phyloP scores from a whole-genome alignment of 768 basidiomycete species.

The Collybiopsis confluens region DNA sequence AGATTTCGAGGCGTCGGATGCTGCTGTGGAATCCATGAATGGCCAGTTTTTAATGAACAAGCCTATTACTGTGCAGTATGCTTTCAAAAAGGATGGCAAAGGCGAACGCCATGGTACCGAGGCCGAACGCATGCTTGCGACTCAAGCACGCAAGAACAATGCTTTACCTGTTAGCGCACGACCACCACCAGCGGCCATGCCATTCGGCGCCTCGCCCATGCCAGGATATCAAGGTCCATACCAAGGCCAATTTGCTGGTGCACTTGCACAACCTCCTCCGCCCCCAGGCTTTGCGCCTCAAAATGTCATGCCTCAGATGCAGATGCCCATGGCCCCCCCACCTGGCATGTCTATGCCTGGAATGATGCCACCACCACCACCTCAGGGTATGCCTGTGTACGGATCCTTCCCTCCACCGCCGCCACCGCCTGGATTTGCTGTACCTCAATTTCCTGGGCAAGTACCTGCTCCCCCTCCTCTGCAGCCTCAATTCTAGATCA shows the following conservation, averaged over 20 bases:
- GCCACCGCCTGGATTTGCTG: constrained; percentile 61
- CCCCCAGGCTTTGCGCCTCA: constrained; percentile 77
- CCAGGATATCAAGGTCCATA: constrained; percentile 74
- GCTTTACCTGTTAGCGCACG: constrained; percentile 76
- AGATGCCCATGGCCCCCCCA: constrained; percentile 6
- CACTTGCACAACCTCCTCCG: constrained; percentile 75
- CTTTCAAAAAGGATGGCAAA: constrained; percentile 99
- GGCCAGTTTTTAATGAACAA: constrained; percentile 98
- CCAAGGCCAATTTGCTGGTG: constrained; percentile 93
- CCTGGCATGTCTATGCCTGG: constrained; percentile 17
- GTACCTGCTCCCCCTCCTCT: constrained; percentile 42
- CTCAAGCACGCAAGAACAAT: constrained; percentile 95
- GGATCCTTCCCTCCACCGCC: constrained; percentile 46
- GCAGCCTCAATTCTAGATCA: constrained; percentile 36
- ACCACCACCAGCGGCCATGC: constrained; percentile 71
- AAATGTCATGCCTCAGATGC: constrained; percentile 51
- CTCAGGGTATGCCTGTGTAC: constrained; percentile 28
- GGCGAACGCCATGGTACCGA: constrained; percentile 96
- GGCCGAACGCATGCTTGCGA: constrained; percentile 93
- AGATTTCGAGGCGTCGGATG: constrained; percentile 96
- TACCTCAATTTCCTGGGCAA: constrained; percentile 38
- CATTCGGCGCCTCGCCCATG: constrained; percentile 63
- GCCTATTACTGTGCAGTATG: constrained; percentile 94
- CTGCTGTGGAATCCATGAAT: constrained; percentile 96
- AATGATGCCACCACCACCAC: constrained; percentile 15